Conservation (phyloP, 495 filamentous ascomycete genomes). For the Wilcoxina mikolae region DNA sequence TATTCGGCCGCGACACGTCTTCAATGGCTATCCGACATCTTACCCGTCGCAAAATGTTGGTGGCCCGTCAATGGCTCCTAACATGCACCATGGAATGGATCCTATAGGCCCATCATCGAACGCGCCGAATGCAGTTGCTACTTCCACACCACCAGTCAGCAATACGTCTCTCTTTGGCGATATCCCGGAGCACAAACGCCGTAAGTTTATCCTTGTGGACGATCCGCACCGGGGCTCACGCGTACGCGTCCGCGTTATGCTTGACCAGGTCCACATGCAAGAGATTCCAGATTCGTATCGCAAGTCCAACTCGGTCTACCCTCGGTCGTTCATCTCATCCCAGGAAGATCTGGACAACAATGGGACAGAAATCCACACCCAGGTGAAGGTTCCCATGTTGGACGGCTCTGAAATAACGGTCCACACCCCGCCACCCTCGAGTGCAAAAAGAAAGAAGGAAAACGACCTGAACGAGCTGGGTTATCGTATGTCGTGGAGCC, state of each 20-base stretch:
- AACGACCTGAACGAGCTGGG: constrained; percentile 79
- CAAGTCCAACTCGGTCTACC: constrained; percentile 72
- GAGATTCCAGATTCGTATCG: constrained; percentile 93
- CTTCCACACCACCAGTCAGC: constrained; percentile 31
- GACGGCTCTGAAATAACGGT: constrained; percentile 57
- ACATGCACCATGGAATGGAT: constrained; percentile 53
- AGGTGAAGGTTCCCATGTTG: constrained; percentile 53
- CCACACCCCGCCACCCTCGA: constrained; percentile 55
- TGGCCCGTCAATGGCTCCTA: constrained; percentile 54
- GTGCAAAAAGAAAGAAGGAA: constrained; percentile 56
- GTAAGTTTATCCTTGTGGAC: constrained; percentile 92
- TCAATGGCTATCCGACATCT: constrained; percentile 54
- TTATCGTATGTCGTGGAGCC: constrained; percentile 89
- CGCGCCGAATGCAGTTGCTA: constrained; percentile 23
- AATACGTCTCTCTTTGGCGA: constrained; percentile 62
- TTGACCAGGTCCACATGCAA: constrained; percentile 76
- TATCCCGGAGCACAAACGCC: constrained; percentile 70
- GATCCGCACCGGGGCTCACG: constrained; percentile 63
- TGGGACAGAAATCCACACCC: constrained; percentile 39
- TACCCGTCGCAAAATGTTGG: constrained; percentile 40
- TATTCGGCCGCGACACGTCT: constrained; percentile 61
- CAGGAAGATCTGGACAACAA: constrained; percentile 45
- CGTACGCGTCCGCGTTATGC: constrained; percentile 70
- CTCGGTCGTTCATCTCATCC: constrained; percentile 67
- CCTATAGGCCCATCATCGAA: constrained; percentile 33